Evolutionary conservation across 352 stramenopile species (phyloP).

Genomic region (Globisporangium heterothallicum): DNA sequence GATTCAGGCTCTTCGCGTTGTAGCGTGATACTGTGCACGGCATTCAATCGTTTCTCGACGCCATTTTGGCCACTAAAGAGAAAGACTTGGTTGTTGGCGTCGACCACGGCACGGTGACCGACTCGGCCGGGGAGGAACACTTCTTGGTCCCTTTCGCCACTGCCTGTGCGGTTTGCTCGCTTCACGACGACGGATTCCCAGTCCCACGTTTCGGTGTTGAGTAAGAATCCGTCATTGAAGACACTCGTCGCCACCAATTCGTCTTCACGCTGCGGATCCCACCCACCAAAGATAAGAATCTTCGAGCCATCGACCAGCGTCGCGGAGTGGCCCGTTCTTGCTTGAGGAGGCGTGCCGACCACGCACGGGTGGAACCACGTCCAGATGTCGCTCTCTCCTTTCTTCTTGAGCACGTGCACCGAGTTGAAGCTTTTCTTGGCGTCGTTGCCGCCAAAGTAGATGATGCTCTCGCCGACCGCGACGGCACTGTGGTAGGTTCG

Average conservation of each 20-base stretch:
- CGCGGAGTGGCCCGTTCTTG: conserved; percentile 87
- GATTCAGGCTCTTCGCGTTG: conserved; percentile 9
- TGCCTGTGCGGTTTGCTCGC: conserved; percentile 14
- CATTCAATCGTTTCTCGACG: conserved; percentile 71
- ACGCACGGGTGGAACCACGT: conserved; percentile 86
- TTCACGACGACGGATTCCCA: conserved; percentile 68
- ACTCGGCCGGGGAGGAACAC: conserved; percentile 53
- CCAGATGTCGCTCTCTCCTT: conserved; percentile 39
- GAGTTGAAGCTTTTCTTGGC: conserved; percentile 87
- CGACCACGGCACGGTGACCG: conserved; percentile 76
- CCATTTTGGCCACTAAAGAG: conserved; percentile 86
- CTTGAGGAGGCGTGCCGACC: conserved; percentile 58
- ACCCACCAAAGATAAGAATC: conserved; percentile 91
- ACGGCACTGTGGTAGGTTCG: conserved; percentile 90
- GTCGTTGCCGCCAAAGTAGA: conserved; percentile 94
- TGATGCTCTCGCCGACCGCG: conserved; percentile 59
- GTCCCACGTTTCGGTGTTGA: conserved; percentile 89
- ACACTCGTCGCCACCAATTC: conserved; percentile 38
- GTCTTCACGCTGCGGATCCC: conserved; percentile 84
- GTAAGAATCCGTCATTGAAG: conserved; percentile 87
- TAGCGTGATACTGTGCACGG: conserved; percentile 68
- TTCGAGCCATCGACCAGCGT: conserved; percentile 82
- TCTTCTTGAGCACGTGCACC: conserved; percentile 88
- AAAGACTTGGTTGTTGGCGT: conserved; percentile 59
- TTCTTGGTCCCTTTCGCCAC: conserved; percentile 6